Evolutionary conservation across 164 flowering plant species (phyloP), one percentile per base, ranked within the genome.

Genomic region (Annona squamosa): DNA sequence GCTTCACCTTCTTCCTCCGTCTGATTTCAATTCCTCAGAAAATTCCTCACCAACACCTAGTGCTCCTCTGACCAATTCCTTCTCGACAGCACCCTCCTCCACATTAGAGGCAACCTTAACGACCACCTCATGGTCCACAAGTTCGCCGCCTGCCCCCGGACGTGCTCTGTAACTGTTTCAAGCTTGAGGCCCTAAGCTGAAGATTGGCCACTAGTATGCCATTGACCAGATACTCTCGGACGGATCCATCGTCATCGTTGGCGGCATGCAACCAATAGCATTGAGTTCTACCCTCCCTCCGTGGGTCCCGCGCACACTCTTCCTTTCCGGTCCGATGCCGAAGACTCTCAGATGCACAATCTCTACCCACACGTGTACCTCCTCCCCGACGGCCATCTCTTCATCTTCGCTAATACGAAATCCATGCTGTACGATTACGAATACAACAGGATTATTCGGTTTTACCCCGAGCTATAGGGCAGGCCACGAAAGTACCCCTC

Each of bases 41-140:
- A 65, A 72, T 85, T 95, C 81, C 87, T 74, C 62, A 89, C 99
- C 78, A 97, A 95, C 89, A 88, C 97, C 5, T 95, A 97, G 99
- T 95, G 99, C 88, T 92, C 97, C 5, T 93, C 99, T 73, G 99
- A 98, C 5, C 91, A 86, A 74, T 86, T 93, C 73, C 87, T 93
- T 74, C 89, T 96, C 45, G 93, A 92, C 81, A 97, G 99, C 16
- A 85, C 90, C 1, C 87, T 95, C 48, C 64, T 93, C 4, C 98
- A 95, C 43, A 93, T 98, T 45, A 98, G 99, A 5, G 99, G 99
- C 37, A 89, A 81, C 71, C 46, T 84, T 0, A 92, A 88, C 72
- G 99, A 98, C 4, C 57, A 74, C 4, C 74, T 63, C 12, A 90
- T 86, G 73, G 78, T 95, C 75, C 79, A 95, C 0, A 84, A 77